A percentile compares a stretch with the other conserved stretches of the same genome.
Evolutionary conservation across 1,284 basidiomycete genomes (phyloP).

Genomic region (Ceratobasidium sp.): DNA sequence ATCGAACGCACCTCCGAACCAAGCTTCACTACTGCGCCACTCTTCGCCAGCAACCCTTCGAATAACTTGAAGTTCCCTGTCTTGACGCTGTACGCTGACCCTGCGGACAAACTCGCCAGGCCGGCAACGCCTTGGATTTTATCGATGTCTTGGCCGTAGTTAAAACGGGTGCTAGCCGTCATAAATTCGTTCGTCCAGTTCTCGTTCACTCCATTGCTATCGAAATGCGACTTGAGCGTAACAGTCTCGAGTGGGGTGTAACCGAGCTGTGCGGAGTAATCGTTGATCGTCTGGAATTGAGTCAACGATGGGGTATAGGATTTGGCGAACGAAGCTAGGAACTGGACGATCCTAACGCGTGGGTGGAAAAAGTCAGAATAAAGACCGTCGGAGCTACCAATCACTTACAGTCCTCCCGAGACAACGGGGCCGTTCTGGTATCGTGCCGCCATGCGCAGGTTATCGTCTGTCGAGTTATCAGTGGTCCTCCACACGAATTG

Average conservation of each 20-base stretch:
- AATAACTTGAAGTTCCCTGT: slow-evolving; percentile 92
- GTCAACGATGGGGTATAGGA: slow-evolving; percentile 9
- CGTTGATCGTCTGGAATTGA: slow-evolving; percentile 61
- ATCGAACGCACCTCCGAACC: slow-evolving; percentile 66
- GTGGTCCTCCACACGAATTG: slow-evolving; percentile 62
- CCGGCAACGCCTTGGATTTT: slow-evolving; percentile 86
- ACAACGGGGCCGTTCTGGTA: slow-evolving; percentile 24
- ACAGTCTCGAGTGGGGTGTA: slow-evolving; percentile 67
- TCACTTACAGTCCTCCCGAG: slow-evolving; percentile 65
- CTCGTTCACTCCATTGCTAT: slow-evolving; percentile 66
- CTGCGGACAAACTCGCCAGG: slow-evolving; percentile 77
- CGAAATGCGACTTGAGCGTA: slow-evolving; percentile 73
- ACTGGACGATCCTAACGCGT: slow-evolving; percentile 65
- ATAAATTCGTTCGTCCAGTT: slow-evolving; percentile 82
- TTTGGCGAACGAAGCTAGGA: slow-evolving; percentile 53
- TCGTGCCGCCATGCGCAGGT: slow-evolving; percentile 32
- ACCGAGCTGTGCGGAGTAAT: slow-evolving; percentile 67
- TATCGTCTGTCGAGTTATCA: slow-evolving; percentile 25
- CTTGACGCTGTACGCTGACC: slow-evolving; percentile 73
- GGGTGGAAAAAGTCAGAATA: slow-evolving; percentile 63
- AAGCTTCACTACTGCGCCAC: slow-evolving; percentile 75
- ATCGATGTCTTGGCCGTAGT: slow-evolving; percentile 84
- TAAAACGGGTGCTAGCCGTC: slow-evolving; percentile 87
- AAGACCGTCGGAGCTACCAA: neutral
- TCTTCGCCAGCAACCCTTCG: slow-evolving; percentile 79